Conservation (phyloP, 768 basidiomycete species). For the Coprinopsis marcescibilis region DNA sequence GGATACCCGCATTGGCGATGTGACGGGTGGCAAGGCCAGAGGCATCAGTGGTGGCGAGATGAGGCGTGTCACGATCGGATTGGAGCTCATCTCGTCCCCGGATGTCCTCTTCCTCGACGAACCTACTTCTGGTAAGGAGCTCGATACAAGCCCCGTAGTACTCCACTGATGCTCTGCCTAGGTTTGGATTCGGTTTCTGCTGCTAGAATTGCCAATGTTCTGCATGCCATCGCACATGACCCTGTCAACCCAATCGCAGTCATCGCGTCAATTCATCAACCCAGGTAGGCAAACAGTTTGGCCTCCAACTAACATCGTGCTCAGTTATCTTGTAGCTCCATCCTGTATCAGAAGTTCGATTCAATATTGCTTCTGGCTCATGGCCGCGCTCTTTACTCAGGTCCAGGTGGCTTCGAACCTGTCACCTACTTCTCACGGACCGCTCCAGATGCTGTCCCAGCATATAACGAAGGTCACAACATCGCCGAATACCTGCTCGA, state of each 20-base stretch:
- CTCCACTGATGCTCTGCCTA: constrained; percentile 12
- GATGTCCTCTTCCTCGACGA: constrained; percentile 87
- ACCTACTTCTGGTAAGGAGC: constrained; percentile 53
- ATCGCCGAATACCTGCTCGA: constrained; percentile 91
- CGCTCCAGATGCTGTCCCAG: constrained; percentile 32
- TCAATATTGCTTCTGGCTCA: constrained; percentile 71
- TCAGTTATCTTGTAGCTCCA: constrained; percentile 43
- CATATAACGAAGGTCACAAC: constrained; percentile 80
- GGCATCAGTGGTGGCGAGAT: constrained; percentile 93
- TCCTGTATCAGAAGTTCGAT: constrained; percentile 82
- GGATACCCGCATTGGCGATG: constrained; percentile 63
- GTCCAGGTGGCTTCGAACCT: constrained; percentile 67
- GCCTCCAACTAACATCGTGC: neutral
- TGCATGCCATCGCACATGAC: constrained; percentile 71
- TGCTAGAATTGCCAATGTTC: constrained; percentile 67
- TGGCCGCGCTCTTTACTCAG: constrained; percentile 75
- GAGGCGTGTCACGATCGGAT: constrained; percentile 83
- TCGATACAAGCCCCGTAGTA: constrained; percentile 3
- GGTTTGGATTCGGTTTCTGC: constrained; percentile 89
- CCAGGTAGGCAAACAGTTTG: constrained; percentile 42
- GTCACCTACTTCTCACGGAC: constrained; percentile 55
- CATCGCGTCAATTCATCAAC: constrained; percentile 85
- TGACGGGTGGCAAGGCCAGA: constrained; percentile 61
- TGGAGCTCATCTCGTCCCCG: constrained; percentile 82
- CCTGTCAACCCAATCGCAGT: constrained; percentile 67